Evolutionary conservation across 1,139 yeast genomes (phyloP).

Genomic region (Blastobotrys raffinosifermentans): DNA sequence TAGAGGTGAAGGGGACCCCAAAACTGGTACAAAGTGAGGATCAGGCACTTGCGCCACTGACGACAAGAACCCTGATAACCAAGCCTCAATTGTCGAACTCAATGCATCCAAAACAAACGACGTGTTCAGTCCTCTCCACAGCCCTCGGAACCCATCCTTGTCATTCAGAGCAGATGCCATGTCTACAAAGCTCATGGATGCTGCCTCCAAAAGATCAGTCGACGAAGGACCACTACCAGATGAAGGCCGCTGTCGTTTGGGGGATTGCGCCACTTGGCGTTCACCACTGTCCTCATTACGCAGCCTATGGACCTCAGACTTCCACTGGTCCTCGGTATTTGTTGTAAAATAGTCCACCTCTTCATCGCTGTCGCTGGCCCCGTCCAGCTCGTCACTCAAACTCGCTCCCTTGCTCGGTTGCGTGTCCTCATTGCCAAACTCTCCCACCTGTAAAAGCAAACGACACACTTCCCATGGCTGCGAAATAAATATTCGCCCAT

Average conservation of each 20-base stretch:
- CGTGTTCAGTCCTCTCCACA: conserved; percentile 84
- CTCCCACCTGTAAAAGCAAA: conserved; percentile 74
- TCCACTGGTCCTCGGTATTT: too few relatives aligned
- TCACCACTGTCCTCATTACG: too few relatives aligned
- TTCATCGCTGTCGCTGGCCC: conserved; percentile 26
- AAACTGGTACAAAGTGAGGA: conserved; percentile 77
- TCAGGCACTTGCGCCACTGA: conserved; percentile 85
- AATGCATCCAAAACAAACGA: conserved; percentile 73
- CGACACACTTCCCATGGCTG: conserved; percentile 90
- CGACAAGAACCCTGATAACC: conserved; percentile 84
- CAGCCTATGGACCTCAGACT: too few relatives aligned
- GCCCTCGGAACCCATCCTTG: conserved; percentile 77
- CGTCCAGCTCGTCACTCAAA: conserved; percentile 14
- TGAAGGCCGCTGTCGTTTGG: too few relatives aligned
- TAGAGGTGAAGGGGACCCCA: conserved; percentile 74
- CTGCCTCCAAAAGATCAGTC: conserved; percentile 37
- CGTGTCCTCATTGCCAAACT: conserved; percentile 23
- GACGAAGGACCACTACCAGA: too few relatives aligned
- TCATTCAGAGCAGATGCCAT: conserved; percentile 62
- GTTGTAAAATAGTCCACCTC: conserved; percentile 46
- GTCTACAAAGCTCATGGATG: conserved; percentile 63
- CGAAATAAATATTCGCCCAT: conserved; percentile 58
- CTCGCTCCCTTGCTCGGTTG: conserved; percentile 7
- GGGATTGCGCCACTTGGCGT: too few relatives aligned
- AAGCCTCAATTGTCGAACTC: conserved; percentile 75